Evolutionary conservation across 352 stramenopile species (phyloP).

Genomic region (Saprolegnia diclina): DNA sequence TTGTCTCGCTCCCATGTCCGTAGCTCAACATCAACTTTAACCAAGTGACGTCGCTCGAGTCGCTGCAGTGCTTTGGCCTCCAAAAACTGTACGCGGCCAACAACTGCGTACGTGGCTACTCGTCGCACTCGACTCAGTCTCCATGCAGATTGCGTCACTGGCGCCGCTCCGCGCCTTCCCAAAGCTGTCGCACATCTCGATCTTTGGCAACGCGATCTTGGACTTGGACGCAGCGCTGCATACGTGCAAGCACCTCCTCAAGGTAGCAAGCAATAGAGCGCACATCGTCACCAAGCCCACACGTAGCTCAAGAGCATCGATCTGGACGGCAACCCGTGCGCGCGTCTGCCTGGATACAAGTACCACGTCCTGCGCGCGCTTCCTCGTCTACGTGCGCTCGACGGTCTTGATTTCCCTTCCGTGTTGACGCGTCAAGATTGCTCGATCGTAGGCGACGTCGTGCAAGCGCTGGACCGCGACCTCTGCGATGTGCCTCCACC

Average conservation of each 20-base stretch:
- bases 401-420: conserved; percentile 34
- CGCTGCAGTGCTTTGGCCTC: conserved; percentile 47
- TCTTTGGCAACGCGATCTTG: conserved; percentile 51
- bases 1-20: background rate
- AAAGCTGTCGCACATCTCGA: conserved; percentile 50
- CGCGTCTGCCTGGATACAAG: conserved; percentile 59
- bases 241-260: conserved; percentile 44
- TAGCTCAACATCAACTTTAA: conserved; percentile 75
- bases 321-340: conserved; percentile 69
- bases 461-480: conserved; percentile 22
- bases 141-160: conserved; percentile 44
- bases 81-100: conserved; percentile 62
- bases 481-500: conserved; percentile 1
- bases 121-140: background rate
- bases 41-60: conserved; percentile 42
- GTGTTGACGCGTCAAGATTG: background rate
- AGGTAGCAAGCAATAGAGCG: conserved; percentile 31
- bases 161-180: conserved; percentile 39
- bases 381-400: conserved; percentile 57
- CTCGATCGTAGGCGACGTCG: conserved; percentile 2
- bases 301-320: conserved; percentile 58
- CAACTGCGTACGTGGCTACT: conserved; percentile 38
- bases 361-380: conserved; percentile 58
- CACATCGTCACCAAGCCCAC: background rate
- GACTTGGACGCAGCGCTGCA: conserved; percentile 46